Evolutionary conservation across 1,284 basidiomycete genomes (phyloP), one percentile per base, ranked within the genome.

Genomic region (Sporisorium scitamineum): DNA sequence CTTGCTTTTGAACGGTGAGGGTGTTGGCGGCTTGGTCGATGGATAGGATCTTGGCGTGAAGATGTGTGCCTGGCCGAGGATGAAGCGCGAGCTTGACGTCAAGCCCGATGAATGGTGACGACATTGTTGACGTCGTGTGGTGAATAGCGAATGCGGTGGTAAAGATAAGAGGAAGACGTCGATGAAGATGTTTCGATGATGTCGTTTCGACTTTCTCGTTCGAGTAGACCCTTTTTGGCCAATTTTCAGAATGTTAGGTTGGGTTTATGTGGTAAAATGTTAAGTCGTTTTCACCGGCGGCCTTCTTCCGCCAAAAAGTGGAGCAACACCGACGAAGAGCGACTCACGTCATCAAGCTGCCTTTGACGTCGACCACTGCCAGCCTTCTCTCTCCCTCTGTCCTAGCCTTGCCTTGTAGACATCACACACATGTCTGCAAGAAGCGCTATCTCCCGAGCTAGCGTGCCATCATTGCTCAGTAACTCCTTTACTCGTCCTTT

Each of bases 91-190:
- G 60, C 60, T 75, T 75, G 45, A 75, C 72, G 8, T 62, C 55
- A 11, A 75, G 67, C 54, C 72, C 72, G 24, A 75, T 67, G 54
- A 75, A 75, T 47, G 55, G 56, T 27, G 72, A 75, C 50, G 67
- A 70, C 72, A 75, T 75, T 13, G 9, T 56, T 6, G 22, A 11
- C 20, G 14, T 5, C 24, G n/a, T 11, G 18, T 10, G 27, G 22
- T 31, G 27, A 18, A 50, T 9, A n/a, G 27, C n/a, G 29, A 31
- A 56, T 56, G 54, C 42, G n/a, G 41, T 45, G 29, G 14, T 47
- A 41, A 45, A 9, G 8, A 34, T 27, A 7, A 47, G n/a, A 26
- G 20, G 13, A 32, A 20, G 54, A 34, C 20, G 20, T 31, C 20
- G 48, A 32, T 51, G 1, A 34, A 22, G 29, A 22, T 20, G n/a